These are phyloP conservation scores for Colletotrichum orbiculare DNA, from an alignment of 2,329 filamentous ascomycete genomes.

Conservation along the genomic window DNA sequence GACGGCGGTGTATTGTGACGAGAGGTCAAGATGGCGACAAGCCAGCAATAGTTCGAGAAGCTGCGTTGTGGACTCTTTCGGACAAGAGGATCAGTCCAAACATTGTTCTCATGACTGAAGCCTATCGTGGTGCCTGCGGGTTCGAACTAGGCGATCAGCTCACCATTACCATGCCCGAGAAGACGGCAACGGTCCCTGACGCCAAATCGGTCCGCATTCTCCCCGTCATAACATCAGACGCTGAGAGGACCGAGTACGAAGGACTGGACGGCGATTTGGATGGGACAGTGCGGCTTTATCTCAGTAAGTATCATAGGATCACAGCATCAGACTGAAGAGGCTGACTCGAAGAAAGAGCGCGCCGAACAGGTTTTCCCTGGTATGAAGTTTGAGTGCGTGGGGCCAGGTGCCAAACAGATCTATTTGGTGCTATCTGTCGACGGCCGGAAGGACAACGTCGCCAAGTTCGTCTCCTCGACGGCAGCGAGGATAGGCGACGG, in stretches of 20 bases:
- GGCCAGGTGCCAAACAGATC: slow-evolving; percentile 66
- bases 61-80: slow-evolving; percentile 61
- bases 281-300: slow-evolving; percentile 25
- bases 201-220: slow-evolving; percentile 61
- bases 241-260: slow-evolving; percentile 48
- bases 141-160: slow-evolving; percentile 77
- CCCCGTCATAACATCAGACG: slow-evolving; percentile 23
- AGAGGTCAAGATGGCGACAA: slow-evolving; percentile 30
- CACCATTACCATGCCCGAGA: slow-evolving; percentile 67
- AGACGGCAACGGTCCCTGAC: slow-evolving; percentile 58
- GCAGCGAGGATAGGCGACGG: slow-evolving; percentile 18
- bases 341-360: slow-evolving; percentile 54
- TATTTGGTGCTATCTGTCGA: slow-evolving; percentile 72
- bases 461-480: slow-evolving; percentile 55
- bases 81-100: slow-evolving; percentile 74
- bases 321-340: slow-evolving; percentile 4
- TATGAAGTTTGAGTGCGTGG: slow-evolving; percentile 74
- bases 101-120: slow-evolving; percentile 77
- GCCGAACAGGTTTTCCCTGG: slow-evolving; percentile 78
- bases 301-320: slow-evolving; percentile 9
- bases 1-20: slow-evolving; percentile 55
- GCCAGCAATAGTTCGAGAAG: slow-evolving; percentile 51
- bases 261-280: slow-evolving; percentile 40
- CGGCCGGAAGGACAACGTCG: slow-evolving; percentile 55
- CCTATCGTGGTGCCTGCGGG: slow-evolving; percentile 77